Evolutionary conservation across 2,329 filamentous ascomycete species (phyloP).

Genomic region (Aspergillus chevalieri): DNA sequence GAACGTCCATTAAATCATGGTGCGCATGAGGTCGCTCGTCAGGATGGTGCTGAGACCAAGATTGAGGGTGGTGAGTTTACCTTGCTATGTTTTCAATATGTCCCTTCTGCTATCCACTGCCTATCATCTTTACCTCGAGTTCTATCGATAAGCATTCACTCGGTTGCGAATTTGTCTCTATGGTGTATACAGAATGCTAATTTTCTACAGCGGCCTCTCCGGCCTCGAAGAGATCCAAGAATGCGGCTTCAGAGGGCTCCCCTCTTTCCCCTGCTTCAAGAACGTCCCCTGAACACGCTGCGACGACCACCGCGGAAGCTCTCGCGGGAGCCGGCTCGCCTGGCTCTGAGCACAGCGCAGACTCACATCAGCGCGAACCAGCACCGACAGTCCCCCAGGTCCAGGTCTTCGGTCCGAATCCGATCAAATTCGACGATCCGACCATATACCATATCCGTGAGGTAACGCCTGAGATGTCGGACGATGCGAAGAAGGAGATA

Average conservation of each 20-base stretch:
- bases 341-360: constrained; percentile 54
- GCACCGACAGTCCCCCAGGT: constrained; percentile 62
- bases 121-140: constrained; percentile 2
- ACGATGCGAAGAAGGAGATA: constrained; percentile 80
- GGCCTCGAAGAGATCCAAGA: constrained; percentile 34
- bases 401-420: constrained; percentile 88
- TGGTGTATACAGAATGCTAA: constrained; percentile 4
- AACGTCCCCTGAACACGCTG: constrained; percentile 36
- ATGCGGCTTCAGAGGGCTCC: constrained; percentile 31
- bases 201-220: constrained; percentile 27
- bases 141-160: not conserved
- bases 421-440: constrained; percentile 82
- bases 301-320: constrained; percentile 52
- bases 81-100: constrained; percentile 3
- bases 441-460: constrained; percentile 89
- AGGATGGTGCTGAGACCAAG: constrained; percentile 57
- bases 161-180: not conserved
- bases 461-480: constrained; percentile 66
- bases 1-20: constrained; percentile 56
- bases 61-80: constrained; percentile 46
- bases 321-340: constrained; percentile 57
- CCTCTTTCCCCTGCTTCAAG: constrained; percentile 38
- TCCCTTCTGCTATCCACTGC: constrained; percentile 10
- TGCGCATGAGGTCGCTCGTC: constrained; percentile 57
- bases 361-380: constrained; percentile 55